phyloP scores from a whole-genome alignment of 2,329 filamentous ascomycete species.

The Calonectria leucothoes region DNA sequence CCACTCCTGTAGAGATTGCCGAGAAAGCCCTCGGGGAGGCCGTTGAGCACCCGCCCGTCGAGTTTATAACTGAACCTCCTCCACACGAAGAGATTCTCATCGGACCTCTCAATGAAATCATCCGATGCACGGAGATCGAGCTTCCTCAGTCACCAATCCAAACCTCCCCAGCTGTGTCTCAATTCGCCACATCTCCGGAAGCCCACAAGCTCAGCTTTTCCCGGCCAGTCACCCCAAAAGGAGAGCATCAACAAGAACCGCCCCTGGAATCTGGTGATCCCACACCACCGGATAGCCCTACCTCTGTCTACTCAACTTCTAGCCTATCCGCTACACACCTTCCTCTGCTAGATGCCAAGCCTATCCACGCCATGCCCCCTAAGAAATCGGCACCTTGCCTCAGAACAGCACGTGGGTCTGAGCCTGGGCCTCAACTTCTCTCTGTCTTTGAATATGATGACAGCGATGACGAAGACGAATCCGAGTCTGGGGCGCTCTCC shows the following conservation, averaged over 20 bases:
- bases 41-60: neutral
- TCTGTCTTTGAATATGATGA: conserved; percentile 65
- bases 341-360: conserved; percentile 27
- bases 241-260: conserved; percentile 13
- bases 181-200: conserved; percentile 32
- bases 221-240: conserved; percentile 31
- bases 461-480: conserved; percentile 51
- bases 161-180: conserved; percentile 23
- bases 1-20: neutral
- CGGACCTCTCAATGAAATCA: neutral
- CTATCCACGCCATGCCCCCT: conserved; percentile 33
- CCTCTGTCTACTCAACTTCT: conserved; percentile 35
- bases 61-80: neutral
- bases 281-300: conserved; percentile 20
- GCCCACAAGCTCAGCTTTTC: conserved; percentile 23
- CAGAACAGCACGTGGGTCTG: conserved; percentile 38
- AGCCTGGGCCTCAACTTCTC: conserved; percentile 41
- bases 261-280: conserved; percentile 27
- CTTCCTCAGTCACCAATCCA: conserved; percentile 21
- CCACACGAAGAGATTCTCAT: conserved; percentile 24
- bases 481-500: conserved; percentile 43
- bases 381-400: conserved; percentile 44
- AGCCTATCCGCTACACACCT: conserved; percentile 39
- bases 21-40: neutral
- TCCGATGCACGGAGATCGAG: neutral